A percentile compares a stretch with the other conserved stretches of the same genome.
Evolutionary conservation across 345 rosid species (phyloP).

Genomic region (Diplotaxis tenuifolia): DNA sequence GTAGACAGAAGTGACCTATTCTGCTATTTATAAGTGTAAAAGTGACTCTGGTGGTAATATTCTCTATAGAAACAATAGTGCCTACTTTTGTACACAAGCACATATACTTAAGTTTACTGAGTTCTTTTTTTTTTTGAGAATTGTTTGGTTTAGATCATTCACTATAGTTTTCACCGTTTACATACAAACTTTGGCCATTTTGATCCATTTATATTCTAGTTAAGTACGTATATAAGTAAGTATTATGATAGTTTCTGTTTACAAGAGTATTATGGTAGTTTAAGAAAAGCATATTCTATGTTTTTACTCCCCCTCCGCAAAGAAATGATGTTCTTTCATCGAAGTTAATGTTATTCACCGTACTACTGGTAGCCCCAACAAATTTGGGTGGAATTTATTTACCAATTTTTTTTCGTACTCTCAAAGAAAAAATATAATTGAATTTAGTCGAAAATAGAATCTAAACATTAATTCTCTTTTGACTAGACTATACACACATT

Average conservation of each 20-base stretch:
- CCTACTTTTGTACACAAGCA: too few species aligned
- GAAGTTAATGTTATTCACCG: slow-evolving; percentile 18
- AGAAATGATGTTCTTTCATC: neutral
- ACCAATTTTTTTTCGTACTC: slow-evolving; percentile 6
- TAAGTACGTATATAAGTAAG: neutral
- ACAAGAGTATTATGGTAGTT: neutral
- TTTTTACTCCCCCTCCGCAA: neutral
- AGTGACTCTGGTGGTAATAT: too few species aligned
- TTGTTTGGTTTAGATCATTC: neutral
- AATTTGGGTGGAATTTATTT: slow-evolving; percentile 28
- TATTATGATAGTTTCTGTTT: neutral
- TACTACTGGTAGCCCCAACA: slow-evolving; percentile 31
- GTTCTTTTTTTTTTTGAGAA: too few species aligned
- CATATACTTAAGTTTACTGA: neutral
- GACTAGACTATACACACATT: neutral
- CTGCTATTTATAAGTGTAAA: too few species aligned
- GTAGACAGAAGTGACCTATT: too few species aligned
- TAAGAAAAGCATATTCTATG: neutral
- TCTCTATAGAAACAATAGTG: too few species aligned
- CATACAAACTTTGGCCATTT: neutral
- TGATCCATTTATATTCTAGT: neutral
- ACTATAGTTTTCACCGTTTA: neutral
- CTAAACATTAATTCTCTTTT: neutral
- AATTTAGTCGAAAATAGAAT: slow-evolving; percentile 5
- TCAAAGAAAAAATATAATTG: neutral